A percentile compares a stretch with the other conserved stretches of the same genome.
Conservation (phyloP, 768 basidiomycete species). For the Hypholoma fasciculare region DNA sequence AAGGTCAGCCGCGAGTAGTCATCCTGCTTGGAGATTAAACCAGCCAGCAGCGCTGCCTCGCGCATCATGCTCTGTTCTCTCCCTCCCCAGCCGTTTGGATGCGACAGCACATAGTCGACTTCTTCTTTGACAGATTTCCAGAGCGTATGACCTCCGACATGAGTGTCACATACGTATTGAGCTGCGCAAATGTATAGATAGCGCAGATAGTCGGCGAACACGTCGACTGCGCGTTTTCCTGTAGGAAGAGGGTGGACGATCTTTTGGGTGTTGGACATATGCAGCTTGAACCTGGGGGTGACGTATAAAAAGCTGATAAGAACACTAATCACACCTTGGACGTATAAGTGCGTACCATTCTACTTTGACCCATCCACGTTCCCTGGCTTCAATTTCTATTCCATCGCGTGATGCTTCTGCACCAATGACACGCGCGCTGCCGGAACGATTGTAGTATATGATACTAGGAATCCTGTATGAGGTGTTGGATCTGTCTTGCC, state of each 20-base stretch:
- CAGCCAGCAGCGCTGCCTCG: slow-evolving; percentile 40
- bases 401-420: slow-evolving; percentile 46
- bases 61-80: slow-evolving; percentile 44
- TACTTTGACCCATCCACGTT: slow-evolving; percentile 48
- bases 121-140: slow-evolving; percentile 40
- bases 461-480: slow-evolving; percentile 46
- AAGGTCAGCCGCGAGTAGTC: slow-evolving; percentile 37
- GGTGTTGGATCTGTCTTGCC: slow-evolving; percentile 43
- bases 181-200: slow-evolving; percentile 45
- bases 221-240: slow-evolving; percentile 39
- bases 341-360: slow-evolving; percentile 19
- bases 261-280: slow-evolving; percentile 21
- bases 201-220: slow-evolving; percentile 48
- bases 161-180: slow-evolving; percentile 45
- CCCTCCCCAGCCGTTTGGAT: slow-evolving; percentile 46
- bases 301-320: background rate
- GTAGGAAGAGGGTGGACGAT: slow-evolving; percentile 38
- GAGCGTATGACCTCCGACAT: slow-evolving; percentile 38
- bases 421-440: slow-evolving; percentile 41
- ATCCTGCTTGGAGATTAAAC: slow-evolving; percentile 37
- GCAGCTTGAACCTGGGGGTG: slow-evolving; percentile 31
- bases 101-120: slow-evolving; percentile 45
- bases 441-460: slow-evolving; percentile 45
- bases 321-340: background rate
- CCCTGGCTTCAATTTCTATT: slow-evolving; percentile 39